These are phyloP conservation scores for Tylopilus cervinicoccineus DNA, from an alignment of 768 basidiomycete genomes.

Conservation along the genomic window DNA sequence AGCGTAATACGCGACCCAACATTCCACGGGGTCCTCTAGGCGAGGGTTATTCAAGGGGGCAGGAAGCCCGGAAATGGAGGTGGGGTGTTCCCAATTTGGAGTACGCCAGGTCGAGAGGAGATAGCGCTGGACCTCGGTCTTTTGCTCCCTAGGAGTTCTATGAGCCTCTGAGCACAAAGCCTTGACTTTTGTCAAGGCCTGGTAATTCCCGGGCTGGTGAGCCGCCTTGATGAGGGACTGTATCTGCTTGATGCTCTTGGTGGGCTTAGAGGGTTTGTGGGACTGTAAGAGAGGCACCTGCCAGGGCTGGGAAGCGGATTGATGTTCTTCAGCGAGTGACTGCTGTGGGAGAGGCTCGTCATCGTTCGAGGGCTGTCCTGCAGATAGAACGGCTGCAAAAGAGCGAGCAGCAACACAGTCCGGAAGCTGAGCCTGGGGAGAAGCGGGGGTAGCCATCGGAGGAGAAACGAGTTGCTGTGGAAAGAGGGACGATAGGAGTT, in stretches of 20 bases:
- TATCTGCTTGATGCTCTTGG: slow-evolving; percentile 39
- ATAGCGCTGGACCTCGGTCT: slow-evolving; percentile 42
- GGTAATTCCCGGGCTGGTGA: slow-evolving; percentile 40
- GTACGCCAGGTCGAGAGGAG: slow-evolving; percentile 44
- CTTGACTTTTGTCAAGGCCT: slow-evolving; percentile 40
- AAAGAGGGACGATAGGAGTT: slow-evolving; percentile 18
- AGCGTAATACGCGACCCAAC: slow-evolving; percentile 44
- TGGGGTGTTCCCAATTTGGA: slow-evolving; percentile 32
- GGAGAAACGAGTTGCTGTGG: slow-evolving; percentile 19
- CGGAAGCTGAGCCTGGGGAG: slow-evolving; percentile 32
- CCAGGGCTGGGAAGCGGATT: slow-evolving; percentile 18
- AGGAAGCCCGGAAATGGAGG: slow-evolving; percentile 18
- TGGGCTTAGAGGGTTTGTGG: slow-evolving; percentile 20
- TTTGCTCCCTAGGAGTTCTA: slow-evolving; percentile 39
- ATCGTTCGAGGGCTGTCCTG: slow-evolving; percentile 25
- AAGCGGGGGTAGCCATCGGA: slow-evolving; percentile 29
- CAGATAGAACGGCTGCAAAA: slow-evolving; percentile 30
- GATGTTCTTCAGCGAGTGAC: slow-evolving; percentile 22
- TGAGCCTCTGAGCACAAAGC: slow-evolving; percentile 44
- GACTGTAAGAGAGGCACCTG: slow-evolving; percentile 16
- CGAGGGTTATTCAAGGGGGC: slow-evolving; percentile 39
- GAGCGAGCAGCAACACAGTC: slow-evolving; percentile 34
- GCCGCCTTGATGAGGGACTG: slow-evolving; percentile 41
- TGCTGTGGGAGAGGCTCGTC: slow-evolving; percentile 25
- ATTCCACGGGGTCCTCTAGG: slow-evolving; percentile 43